Evolutionary conservation across 2,329 filamentous ascomycete species (phyloP), one percentile per base, ranked within the genome.

Genomic region (Ceratocystis colombiana): DNA sequence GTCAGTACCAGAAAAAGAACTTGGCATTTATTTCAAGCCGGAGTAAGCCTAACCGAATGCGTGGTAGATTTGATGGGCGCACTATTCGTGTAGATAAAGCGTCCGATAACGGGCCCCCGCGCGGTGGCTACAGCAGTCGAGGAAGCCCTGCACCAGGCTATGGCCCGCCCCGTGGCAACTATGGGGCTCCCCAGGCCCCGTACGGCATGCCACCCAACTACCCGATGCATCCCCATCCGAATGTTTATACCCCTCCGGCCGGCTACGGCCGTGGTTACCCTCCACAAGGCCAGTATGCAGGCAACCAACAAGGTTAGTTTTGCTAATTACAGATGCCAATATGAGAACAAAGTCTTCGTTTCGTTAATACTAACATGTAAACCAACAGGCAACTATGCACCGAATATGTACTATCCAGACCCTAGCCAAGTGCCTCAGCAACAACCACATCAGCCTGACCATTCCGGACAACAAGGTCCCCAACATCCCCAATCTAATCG

Each of bases 31-130:
- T 33, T 5, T 15, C 50, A 17, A 25, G 48, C 66, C 64, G 46
- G 68, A 64, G 10, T 41, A 59, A 37, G 25, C 28, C 55, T 59
- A 59, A 59, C 25, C 33, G 15, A 59, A 64, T 57, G 48, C 25
- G 15, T n/a, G 71, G 33, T 67, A 96, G 92, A 73, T 96, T 97
- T 76, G 92, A 97, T 77, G 93, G 93, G 70, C 90, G 93, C 72
- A 86, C 84, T 70, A 96, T 99, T 75, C 91, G 93, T 71, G 93
- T 99, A 70, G 93, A 97, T 79, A 96, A 92, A 77, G 94, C 92
- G 69, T 92, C 90, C 67, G 92, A 96, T 76, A 87, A 86, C 70
- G 84, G 84, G 61, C 80, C 84, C 61, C 82, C 73, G n/a, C 75
- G 78, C 66, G 77, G 79, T 30, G 74, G 73, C 66, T 73, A 73